Base-by-base conservation (phyloP, 192 early-diverging fungal species). In the Irineochytrium annulatum region DNA sequence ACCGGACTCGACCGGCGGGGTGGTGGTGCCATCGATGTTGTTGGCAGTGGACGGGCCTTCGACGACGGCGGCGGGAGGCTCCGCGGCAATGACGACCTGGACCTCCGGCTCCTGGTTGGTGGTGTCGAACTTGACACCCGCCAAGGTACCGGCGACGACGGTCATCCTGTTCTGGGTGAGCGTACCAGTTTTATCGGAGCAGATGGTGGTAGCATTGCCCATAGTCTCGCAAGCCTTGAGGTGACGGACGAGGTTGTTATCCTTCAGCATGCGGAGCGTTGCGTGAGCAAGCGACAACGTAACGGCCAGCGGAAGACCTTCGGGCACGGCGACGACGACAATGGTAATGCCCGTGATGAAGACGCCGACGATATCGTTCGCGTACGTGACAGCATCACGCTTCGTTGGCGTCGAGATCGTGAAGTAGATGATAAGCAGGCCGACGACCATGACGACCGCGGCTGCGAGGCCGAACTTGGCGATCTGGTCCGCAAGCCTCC, bases 131-230 rank as follows among this genome's bases (percentile, higher is more conserved):
- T 81, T 80, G 43, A 16, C 52, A 41, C 87, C 74, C 32, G 90
- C 89, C 32, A 96, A 65, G 35, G 84, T 81, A 35, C 93, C 94
- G 13, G 86, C 79, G 27, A 94, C 92, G n/a, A 98, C 91, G 1
- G 92, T 91, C 97, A 99, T 99, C 53, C 83, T 79, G 79, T 99
- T 99, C 60, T 94, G 90, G 1, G 97, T 99, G 34, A 98, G 75
- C 6, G 97, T 99, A 24, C 97, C 97, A 0, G 97, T 99, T 71
- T 99, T 99, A 77, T 99, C 97, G 17, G 92, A 94, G 73, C 97
- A 99, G 24, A 99, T 85, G 0, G 95, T 96, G 8, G 94, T 99
- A 8, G 97, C 97, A 63, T 94, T 95, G 24, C 82, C 82, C 97
- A 99, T 99, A 24, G 95, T 97, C 71, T 99, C 97, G 72, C 97